Conservation (phyloP, 2,329 filamentous ascomycete genomes). For the Sordariomycetes sp. region DNA sequence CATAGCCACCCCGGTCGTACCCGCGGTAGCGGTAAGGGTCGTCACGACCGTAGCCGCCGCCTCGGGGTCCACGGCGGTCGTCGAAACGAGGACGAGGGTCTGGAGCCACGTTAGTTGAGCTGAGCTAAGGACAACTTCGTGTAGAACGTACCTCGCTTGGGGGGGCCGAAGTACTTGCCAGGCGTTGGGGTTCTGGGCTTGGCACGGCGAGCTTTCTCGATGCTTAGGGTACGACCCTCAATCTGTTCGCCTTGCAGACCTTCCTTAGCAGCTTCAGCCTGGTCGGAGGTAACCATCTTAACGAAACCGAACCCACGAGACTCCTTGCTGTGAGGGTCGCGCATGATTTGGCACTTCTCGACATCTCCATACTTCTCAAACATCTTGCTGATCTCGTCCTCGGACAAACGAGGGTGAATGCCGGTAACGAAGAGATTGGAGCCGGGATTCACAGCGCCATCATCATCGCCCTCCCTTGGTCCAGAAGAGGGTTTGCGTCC, state of each 20-base stretch:
- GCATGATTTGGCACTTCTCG: constrained; percentile 99
- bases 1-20: constrained; percentile 44
- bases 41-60: constrained; percentile 39
- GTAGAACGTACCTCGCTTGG: constrained; percentile 75
- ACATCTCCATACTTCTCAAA: constrained; percentile 99
- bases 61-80: constrained; percentile 52
- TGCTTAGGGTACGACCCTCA: constrained; percentile 91
- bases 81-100: constrained; percentile 40
- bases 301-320: constrained; percentile 98
- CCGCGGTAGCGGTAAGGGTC: constrained; percentile 46
- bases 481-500: constrained; percentile 44
- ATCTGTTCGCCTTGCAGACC: constrained; percentile 91
- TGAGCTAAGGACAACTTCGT: constrained; percentile 13
- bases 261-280: constrained; percentile 95
- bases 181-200: constrained; percentile 93
- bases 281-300: constrained; percentile 93
- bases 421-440: constrained; percentile 99
- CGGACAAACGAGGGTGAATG: constrained; percentile 85
- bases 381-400: constrained; percentile 84
- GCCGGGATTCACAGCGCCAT: constrained; percentile 80
- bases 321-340: constrained; percentile 96
- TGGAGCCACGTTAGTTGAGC: constrained; percentile 8
- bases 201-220: constrained; percentile 95
- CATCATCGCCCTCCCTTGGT: constrained; percentile 52
- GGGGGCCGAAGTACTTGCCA: constrained; percentile 97